phyloP scores from a whole-genome alignment of 1,139 yeast species.

The Diutina ranongensis region DNA sequence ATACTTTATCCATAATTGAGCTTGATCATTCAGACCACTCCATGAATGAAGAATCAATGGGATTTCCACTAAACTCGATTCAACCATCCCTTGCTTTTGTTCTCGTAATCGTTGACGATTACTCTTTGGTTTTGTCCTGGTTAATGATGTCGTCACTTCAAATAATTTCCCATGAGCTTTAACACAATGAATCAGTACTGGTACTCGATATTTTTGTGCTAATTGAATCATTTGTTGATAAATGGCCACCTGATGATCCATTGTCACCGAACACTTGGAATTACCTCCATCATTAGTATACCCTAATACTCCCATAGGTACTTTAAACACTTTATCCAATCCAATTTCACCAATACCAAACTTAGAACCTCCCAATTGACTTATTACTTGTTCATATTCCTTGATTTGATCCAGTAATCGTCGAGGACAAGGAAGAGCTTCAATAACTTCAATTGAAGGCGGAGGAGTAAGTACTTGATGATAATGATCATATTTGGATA shows the following conservation, averaged over 20 bases:
- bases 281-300: conserved; percentile 12
- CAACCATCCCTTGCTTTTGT: neutral
- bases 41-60: conserved; percentile 5
- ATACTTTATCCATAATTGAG: neutral
- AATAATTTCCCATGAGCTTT: conserved; percentile 55
- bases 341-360: conserved; percentile 81
- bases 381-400: conserved; percentile 12
- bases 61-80: neutral
- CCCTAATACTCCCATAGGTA: conserved; percentile 33
- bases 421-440: conserved; percentile 51
- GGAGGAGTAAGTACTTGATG: conserved; percentile 32
- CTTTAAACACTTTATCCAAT: conserved; percentile 61
- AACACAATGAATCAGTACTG: conserved; percentile 78
- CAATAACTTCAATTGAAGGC: conserved; percentile 30
- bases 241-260: conserved; percentile 54
- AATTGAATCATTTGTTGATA: conserved; percentile 40
- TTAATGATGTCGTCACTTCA: conserved; percentile 17
- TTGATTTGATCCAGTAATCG: conserved; percentile 26
- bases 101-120: neutral
- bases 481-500: conserved; percentile 42
- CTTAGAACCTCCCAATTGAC: conserved; percentile 12
- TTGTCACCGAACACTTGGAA: conserved; percentile 36
- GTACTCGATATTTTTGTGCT: conserved; percentile 35
- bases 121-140: neutral
- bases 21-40: conserved; percentile 4